These are phyloP conservation scores for Triangularia verruculosa DNA, from an alignment of 2,329 filamentous ascomycete species.

Conservation along the genomic window DNA sequence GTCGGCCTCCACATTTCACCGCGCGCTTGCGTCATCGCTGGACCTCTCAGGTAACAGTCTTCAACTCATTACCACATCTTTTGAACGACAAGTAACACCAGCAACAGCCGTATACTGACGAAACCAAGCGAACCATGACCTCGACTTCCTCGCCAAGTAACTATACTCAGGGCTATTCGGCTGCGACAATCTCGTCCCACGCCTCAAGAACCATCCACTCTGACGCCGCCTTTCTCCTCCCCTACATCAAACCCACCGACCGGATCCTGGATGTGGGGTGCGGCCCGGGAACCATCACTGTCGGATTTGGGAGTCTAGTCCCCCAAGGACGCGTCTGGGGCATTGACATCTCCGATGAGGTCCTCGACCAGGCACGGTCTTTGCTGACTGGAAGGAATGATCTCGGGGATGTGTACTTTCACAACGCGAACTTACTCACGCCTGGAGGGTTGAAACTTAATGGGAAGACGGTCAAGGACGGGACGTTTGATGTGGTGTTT, in stretches of 20 bases:
- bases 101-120: neutral
- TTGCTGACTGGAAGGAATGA: conserved; percentile 6
- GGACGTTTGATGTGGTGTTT: conserved; percentile 43
- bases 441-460: conserved; percentile 37
- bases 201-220: conserved; percentile 42
- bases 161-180: conserved; percentile 41
- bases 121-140: conserved; percentile 4
- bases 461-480: conserved; percentile 25
- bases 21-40: neutral
- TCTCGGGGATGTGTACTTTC: conserved; percentile 28
- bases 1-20: too few species aligned
- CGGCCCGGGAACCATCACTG: conserved; percentile 49
- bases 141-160: neutral
- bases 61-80: neutral
- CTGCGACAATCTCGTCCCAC: conserved; percentile 38
- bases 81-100: neutral
- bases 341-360: conserved; percentile 36
- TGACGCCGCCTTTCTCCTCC: conserved; percentile 43
- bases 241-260: conserved; percentile 38
- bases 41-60: neutral
- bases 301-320: conserved; percentile 40
- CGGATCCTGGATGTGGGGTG: conserved; percentile 47
- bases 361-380: conserved; percentile 33
- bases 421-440: conserved; percentile 35
- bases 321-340: conserved; percentile 40